Percentiles rank a stretch among this genome's conserved stretches.
phyloP scores from a whole-genome alignment of 2,329 filamentous ascomycete genomes.

The Fusarium odoratissimum region DNA sequence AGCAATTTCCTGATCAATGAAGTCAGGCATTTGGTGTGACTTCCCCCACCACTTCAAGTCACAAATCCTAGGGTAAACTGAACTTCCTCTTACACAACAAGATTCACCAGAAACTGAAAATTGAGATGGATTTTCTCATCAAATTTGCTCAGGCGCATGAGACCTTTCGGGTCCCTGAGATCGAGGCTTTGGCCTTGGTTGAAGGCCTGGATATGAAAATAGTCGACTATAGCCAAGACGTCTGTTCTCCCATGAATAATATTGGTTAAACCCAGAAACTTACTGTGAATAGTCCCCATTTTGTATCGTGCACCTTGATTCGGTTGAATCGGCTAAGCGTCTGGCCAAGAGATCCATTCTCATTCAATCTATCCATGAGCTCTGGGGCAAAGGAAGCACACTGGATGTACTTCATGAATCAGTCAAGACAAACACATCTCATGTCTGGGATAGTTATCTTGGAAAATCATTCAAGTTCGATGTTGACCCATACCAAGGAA shows the following conservation, averaged over 20 bases:
- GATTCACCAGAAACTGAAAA: background rate
- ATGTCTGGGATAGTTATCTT: constrained; percentile 75
- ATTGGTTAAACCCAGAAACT: constrained; percentile 32
- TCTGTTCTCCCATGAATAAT: constrained; percentile 58
- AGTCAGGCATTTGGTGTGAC: background rate
- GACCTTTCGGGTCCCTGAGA: constrained; percentile 87
- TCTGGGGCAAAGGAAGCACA: constrained; percentile 81
- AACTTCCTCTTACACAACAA: background rate
- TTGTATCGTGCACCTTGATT: constrained; percentile 78
- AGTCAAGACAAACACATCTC: constrained; percentile 67
- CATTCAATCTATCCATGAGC: constrained; percentile 84
- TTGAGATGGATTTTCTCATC: constrained; percentile 80
- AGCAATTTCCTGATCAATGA: background rate
- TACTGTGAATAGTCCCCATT: constrained; percentile 77
- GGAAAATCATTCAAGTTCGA: constrained; percentile 82
- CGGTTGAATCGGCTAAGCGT: constrained; percentile 70
- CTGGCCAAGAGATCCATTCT: constrained; percentile 84
- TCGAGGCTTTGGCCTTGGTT: constrained; percentile 80
- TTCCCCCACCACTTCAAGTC: constrained; percentile 24
- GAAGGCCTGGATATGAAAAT: constrained; percentile 76
- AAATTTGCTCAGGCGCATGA: constrained; percentile 92
- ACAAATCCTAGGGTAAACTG: constrained; percentile 7
- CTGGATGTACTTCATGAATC: constrained; percentile 76
- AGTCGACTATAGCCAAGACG: constrained; percentile 78
- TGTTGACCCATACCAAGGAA: constrained; percentile 84